Percentiles rank a stretch among this genome's conserved stretches.
These are phyloP conservation scores for Anthracocystis setariae DNA, from an alignment of 1,284 basidiomycete species.

Conservation along the genomic window DNA sequence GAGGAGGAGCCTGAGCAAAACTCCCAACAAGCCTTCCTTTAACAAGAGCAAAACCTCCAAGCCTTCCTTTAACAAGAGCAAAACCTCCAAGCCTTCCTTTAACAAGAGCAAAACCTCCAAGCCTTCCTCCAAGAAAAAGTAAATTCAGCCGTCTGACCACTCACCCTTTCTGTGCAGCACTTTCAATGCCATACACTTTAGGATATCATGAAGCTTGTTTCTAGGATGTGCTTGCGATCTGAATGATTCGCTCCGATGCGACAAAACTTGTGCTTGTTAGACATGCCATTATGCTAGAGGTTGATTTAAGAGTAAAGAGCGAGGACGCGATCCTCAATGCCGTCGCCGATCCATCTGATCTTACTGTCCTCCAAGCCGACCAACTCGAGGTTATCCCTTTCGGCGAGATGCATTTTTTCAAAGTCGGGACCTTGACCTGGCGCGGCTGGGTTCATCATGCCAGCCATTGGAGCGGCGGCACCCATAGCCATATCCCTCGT, in stretches of 20 bases:
- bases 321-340: constrained; percentile 64
- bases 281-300: neutral
- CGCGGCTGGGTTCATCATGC: constrained; percentile 38
- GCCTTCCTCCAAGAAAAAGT: too few relatives aligned
- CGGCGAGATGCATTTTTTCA: constrained; percentile 87
- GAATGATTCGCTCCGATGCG: too few relatives aligned
- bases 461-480: constrained; percentile 44
- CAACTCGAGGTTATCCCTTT: constrained; percentile 92
- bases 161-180: neutral
- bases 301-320: constrained; percentile 50
- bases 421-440: constrained; percentile 76
- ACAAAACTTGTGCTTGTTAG: too few relatives aligned
- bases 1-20: constrained; percentile 23
- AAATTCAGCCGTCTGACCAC: too few relatives aligned
- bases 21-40: too few relatives aligned
- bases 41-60: neutral
- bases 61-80: too few relatives aligned
- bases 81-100: too few relatives aligned
- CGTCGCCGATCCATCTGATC: constrained; percentile 62
- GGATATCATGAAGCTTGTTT: too few relatives aligned
- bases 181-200: neutral
- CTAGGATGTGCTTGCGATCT: too few relatives aligned
- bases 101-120: too few relatives aligned
- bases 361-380: constrained; percentile 72
- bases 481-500: constrained; percentile 66